A percentile compares a stretch with the other conserved stretches of the same genome.
Conservation (phyloP, 441 rosid genomes). For the Populus hybrid region DNA sequence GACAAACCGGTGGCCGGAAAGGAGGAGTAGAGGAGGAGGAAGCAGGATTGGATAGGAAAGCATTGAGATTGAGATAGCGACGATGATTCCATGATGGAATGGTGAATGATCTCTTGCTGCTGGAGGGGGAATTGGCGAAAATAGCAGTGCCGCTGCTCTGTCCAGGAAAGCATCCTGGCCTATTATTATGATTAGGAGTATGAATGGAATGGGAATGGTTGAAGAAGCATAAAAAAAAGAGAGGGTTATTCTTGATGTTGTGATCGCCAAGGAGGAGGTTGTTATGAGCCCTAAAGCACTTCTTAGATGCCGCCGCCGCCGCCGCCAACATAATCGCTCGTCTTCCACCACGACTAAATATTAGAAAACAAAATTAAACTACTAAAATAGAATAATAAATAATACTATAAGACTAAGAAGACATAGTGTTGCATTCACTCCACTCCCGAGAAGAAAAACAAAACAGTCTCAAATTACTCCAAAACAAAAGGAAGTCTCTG, state of each 20-base stretch:
- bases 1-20: slow-evolving; percentile 26
- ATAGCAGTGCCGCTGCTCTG: slow-evolving; percentile 3
- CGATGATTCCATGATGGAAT: slow-evolving; percentile 13
- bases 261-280: neutral
- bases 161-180: neutral
- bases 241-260: neutral
- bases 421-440: too few relatives aligned
- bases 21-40: slow-evolving; percentile 15
- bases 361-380: too few relatives aligned
- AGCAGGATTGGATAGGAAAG: slow-evolving; percentile 33
- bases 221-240: neutral
- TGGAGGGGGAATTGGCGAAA: slow-evolving; percentile 2
- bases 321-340: neutral
- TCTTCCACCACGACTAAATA: neutral
- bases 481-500: too few relatives aligned
- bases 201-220: neutral
- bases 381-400: too few relatives aligned
- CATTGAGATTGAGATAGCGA: slow-evolving; percentile 20
- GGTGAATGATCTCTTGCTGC: slow-evolving; percentile 14
- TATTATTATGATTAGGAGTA: neutral
- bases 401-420: too few relatives aligned
- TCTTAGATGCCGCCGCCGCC: neutral
- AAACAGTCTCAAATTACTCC: too few relatives aligned
- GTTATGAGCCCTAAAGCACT: neutral
- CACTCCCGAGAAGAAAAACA: too few relatives aligned